Evolutionary conservation across 345 rosid species (phyloP), one percentile per base, ranked within the genome.

Genomic region (Bretschneidera sinensis): DNA sequence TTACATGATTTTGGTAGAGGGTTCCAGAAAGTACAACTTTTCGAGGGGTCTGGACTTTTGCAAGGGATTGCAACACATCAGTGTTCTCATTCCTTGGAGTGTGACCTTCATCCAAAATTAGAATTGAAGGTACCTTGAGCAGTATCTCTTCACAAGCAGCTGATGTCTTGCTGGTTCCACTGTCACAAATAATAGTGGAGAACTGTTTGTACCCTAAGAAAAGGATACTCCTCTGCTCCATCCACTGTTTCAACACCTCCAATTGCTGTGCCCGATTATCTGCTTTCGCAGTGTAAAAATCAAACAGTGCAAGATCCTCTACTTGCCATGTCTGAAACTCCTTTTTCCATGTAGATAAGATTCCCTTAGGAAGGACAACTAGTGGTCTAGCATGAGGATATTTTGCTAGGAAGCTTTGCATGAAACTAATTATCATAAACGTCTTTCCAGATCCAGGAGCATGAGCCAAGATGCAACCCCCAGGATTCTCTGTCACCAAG

Each of bases 361-460:
- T 87, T 35, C 97, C 95, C 69, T 87, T 92, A 0, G 99, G 96
- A 47, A 92, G 88, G 60, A 90, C 80, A 9, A 87, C 92, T 35
- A 92, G 68, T 1, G 96, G 96, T 57, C 82, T 90, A 35, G 92
- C 96, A 24, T 80, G 71, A 8, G 95, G 90, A 76, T 85, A 75
- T 64, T 79, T 87, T 48, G 92, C 96, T 60, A 94, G 78, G 67
- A 94, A 94, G 68, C 95, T 90, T 51, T 87, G 97, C 75, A 94
- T 68, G 67, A 90, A 90, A 68, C 97, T 90, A 31, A 94, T 90
- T 17, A 90, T 81, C 78, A 92, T 84, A 54, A 92, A 92, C 9
- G 99, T 90, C 74, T 92, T 90, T 25, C 97, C 99, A 11, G 99
- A 92, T 39, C 99, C 99, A 11, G 97, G 99, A 13, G 97, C 95